Evolutionary conservation across 179 eudicot genomes (phyloP).

Genomic region (Silene coronaria): DNA sequence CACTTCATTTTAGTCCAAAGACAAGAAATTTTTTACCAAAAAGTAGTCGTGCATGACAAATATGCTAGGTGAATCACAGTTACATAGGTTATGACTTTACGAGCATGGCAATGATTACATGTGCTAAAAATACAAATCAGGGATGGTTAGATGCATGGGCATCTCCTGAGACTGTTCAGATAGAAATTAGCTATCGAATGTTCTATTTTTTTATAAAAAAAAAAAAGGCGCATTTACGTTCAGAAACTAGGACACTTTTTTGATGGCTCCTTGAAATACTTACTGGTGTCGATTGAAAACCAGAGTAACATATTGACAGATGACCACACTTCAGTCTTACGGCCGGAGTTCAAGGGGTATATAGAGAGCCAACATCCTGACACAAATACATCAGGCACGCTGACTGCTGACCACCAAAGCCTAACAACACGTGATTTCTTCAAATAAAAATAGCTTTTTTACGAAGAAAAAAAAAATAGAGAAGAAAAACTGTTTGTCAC

Average conservation of each 20-base stretch:
- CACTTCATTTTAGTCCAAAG: too few species aligned
- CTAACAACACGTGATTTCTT: not conserved
- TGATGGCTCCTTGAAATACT: not conserved
- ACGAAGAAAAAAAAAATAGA: too few species aligned
- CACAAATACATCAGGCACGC: not conserved
- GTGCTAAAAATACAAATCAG: not conserved
- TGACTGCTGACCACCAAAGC: slow-evolving; percentile 4
- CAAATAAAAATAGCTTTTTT: not conserved
- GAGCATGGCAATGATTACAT: not conserved
- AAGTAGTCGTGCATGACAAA: too few species aligned
- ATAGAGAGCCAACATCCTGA: not conserved
- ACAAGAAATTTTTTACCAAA: too few species aligned
- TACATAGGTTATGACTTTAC: too few species aligned
- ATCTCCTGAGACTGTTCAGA: not conserved
- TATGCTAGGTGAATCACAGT: too few species aligned
- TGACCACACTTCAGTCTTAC: not conserved
- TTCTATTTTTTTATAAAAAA: not conserved
- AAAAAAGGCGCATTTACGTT: too few species aligned
- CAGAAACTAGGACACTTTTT: not conserved
- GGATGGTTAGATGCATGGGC: not conserved
- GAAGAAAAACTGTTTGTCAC: not conserved
- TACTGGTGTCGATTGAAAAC: not conserved
- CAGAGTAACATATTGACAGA: not conserved
- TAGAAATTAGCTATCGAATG: not conserved
- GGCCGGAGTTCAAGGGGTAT: not conserved